A percentile compares a stretch with the other conserved stretches of the same genome.
Conservation (phyloP, 2,329 filamentous ascomycete genomes). For the Fusarium nodosum region DNA sequence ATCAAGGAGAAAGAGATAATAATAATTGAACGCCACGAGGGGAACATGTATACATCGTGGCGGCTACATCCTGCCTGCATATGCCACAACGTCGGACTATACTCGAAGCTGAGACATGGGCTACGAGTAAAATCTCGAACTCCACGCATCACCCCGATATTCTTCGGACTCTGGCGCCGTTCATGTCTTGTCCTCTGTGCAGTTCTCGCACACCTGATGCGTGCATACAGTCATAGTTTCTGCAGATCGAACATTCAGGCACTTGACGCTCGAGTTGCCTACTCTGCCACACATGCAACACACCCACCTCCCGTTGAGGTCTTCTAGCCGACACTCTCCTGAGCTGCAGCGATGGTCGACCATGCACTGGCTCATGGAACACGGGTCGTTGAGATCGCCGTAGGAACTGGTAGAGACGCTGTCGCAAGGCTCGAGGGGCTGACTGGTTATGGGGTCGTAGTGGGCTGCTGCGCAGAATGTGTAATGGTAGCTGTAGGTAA, state of each 20-base stretch:
- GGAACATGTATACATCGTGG: constrained; percentile 18
- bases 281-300: constrained; percentile 65
- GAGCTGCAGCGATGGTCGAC: constrained; percentile 61
- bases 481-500: constrained; percentile 60
- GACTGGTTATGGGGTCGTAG: constrained; percentile 49
- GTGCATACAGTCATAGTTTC: constrained; percentile 64
- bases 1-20: constrained; percentile 4
- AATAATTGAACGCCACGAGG: constrained; percentile 27
- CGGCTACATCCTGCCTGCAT: constrained; percentile 15
- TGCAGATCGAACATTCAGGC: constrained; percentile 60
- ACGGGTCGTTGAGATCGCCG: constrained; percentile 59
- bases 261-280: constrained; percentile 62
- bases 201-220: constrained; percentile 63
- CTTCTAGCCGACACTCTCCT: constrained; percentile 63
- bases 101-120: constrained; percentile 28
- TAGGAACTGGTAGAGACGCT: constrained; percentile 32
- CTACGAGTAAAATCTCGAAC: constrained; percentile 11
- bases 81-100: constrained; percentile 32
- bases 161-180: constrained; percentile 24
- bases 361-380: constrained; percentile 61
- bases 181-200: constrained; percentile 49
- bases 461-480: constrained; percentile 58
- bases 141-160: constrained; percentile 29
- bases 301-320: constrained; percentile 63
- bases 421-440: constrained; percentile 43